phyloP scores from a whole-genome alignment of 2,329 filamentous ascomycete genomes.

The Exophiala sp. region DNA sequence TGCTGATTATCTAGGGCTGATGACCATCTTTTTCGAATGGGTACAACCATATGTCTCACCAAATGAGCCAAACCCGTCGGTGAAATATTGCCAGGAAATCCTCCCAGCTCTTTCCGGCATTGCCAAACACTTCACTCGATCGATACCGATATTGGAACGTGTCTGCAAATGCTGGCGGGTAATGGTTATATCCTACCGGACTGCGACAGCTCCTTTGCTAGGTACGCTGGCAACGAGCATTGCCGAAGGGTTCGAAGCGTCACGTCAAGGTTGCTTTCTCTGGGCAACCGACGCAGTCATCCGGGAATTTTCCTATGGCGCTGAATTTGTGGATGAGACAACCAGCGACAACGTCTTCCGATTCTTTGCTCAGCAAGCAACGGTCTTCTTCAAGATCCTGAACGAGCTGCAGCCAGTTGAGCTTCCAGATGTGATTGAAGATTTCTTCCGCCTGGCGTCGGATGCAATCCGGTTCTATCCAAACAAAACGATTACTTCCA shows the following conservation, averaged over 20 bases:
- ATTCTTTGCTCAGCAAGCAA: slow-evolving; percentile 92
- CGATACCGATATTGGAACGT: slow-evolving; percentile 84
- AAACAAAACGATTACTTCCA: slow-evolving; percentile 73
- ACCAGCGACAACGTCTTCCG: slow-evolving; percentile 85
- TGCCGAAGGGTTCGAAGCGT: slow-evolving; percentile 76
- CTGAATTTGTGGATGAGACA: slow-evolving; percentile 75
- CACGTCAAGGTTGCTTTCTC: slow-evolving; percentile 93
- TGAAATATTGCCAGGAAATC: slow-evolving; percentile 94
- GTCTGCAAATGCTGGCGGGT: slow-evolving; percentile 94
- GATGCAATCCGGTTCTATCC: slow-evolving; percentile 94
- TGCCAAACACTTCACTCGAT: slow-evolving; percentile 80
- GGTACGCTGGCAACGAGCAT: slow-evolving; percentile 84
- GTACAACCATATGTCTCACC: slow-evolving; percentile 71
- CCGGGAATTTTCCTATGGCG: slow-evolving; percentile 88
- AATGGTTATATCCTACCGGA: slow-evolving; percentile 94
- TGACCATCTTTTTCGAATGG: slow-evolving; percentile 83
- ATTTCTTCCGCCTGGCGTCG: slow-evolving; percentile 90
- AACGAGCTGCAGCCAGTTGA: slow-evolving; percentile 77
- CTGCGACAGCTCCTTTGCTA: slow-evolving; percentile 79
- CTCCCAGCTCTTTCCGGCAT: slow-evolving; percentile 84
- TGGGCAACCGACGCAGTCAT: slow-evolving; percentile 96
- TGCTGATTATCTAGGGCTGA: slow-evolving; percentile 85
- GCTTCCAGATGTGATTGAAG: slow-evolving; percentile 83
- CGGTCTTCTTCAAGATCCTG: slow-evolving; percentile 82
- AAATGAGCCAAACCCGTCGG: slow-evolving; percentile 76